Evolutionary conservation across 192 early-diverging fungal genomes (phyloP).

Genomic region (Dispira simplex): DNA sequence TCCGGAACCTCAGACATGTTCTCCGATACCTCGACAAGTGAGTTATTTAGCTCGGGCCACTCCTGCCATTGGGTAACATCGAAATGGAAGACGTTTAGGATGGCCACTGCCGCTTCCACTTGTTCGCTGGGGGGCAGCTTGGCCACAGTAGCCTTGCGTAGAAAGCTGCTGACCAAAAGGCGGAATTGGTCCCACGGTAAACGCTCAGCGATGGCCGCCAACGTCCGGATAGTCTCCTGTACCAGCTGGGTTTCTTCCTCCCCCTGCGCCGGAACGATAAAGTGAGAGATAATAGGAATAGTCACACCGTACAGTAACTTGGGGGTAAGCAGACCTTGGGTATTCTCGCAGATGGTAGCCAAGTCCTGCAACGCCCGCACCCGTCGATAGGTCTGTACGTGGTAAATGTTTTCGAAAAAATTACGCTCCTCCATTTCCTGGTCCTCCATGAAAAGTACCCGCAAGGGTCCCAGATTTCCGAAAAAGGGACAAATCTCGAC

Average conservation of each 20-base stretch:
- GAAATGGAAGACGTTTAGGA: conserved; percentile 90
- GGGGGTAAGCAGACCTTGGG: too few relatives aligned
- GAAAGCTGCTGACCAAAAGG: conserved; percentile 49
- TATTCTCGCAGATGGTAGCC: not conserved
- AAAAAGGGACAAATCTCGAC: conserved; percentile 42
- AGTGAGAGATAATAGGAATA: conserved; percentile 66
- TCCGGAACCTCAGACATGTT: too few relatives aligned
- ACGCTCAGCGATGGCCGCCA: conserved; percentile 48
- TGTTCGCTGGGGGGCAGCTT: conserved; percentile 66
- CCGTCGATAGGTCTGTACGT: not conserved
- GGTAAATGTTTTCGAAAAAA: conserved; percentile 14
- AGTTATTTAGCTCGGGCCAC: conserved; percentile 16
- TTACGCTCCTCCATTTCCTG: conserved; percentile 25
- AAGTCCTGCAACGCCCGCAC: not conserved
- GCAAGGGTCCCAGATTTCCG: conserved; percentile 47
- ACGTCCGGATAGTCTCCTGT: conserved; percentile 62
- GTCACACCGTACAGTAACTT: too few relatives aligned
- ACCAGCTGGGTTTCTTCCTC: conserved; percentile 56
- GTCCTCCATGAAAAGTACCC: conserved; percentile 32
- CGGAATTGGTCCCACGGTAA: conserved; percentile 83
- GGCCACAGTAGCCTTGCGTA: conserved; percentile 43
- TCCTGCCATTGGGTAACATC: conserved; percentile 40
- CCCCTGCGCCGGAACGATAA: conserved; percentile 63
- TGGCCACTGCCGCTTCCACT: conserved; percentile 58
- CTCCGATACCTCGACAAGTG: too few relatives aligned